Evolutionary conservation across 192 early-diverging fungal species (phyloP), one percentile per base, ranked within the genome.

Genomic region (Coemansia sp.): DNA sequence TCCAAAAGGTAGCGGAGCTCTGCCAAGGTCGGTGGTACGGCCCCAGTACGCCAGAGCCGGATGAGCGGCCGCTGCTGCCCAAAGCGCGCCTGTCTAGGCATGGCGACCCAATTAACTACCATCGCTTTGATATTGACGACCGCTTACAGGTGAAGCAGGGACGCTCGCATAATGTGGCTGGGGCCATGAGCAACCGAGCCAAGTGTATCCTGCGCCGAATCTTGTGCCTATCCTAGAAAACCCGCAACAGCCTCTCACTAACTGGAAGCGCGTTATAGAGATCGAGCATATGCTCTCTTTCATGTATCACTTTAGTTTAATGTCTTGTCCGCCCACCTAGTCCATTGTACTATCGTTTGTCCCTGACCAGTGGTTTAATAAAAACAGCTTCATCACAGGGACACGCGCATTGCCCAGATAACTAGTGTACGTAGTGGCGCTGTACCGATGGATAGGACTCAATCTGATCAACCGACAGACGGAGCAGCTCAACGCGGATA

Each of bases 401-500:
- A n/a, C n/a, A n/a, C n/a, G n/a, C n/a, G n/a, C n/a, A n/a, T n/a
- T n/a, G n/a, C n/a, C n/a, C n/a, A n/a, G n/a, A n/a, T n/a, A n/a
- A n/a, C n/a, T n/a, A n/a, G n/a, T n/a, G n/a, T n/a, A n/a, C 37
- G 79, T 75, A 2, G 79, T 81, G 9, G 79, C 79, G 4, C 60
- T 81, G 28, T 81, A 75, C 58, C 59, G 69, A 15, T 38, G 61
- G 25, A 66, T 74, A 5, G 63, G 63, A 11, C 62, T 81, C 1
- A 67, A 58, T 37, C 64, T 80, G 22, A 74, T 80, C 47, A 80
- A 80, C 64, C 64, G 71, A 5, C 77, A 80, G 58, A 80, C 71
- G 1, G 77, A 80, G 14, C 77, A 80, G 52, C 55, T 80, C 52
- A 80, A 80, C 53, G 65, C 79, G 3, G 79, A 81, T 25, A 81